Evolutionary conservation across 2,329 filamentous ascomycete genomes (phyloP).

Genomic region (Scytalidium sp.): DNA sequence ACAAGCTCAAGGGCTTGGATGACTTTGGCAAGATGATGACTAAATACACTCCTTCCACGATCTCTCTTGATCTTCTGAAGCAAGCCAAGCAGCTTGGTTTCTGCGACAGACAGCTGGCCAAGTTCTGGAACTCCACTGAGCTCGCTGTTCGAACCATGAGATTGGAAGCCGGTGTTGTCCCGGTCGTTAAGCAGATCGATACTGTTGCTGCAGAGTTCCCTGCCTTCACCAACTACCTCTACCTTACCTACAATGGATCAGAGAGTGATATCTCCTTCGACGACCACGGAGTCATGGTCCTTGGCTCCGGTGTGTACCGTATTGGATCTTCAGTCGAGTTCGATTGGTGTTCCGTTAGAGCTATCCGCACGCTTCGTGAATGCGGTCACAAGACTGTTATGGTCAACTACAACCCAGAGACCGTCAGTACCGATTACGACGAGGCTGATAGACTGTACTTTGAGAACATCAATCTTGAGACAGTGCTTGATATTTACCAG

Average conservation of each 20-base stretch:
- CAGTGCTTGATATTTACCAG: conserved; percentile 89
- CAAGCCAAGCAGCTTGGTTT: conserved; percentile 93
- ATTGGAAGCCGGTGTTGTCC: conserved; percentile 81
- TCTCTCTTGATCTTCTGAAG: conserved; percentile 65
- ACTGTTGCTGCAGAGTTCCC: conserved; percentile 98
- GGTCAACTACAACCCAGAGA: conserved; percentile 93
- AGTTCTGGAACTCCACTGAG: conserved; percentile 94
- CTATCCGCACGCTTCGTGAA: conserved; percentile 84
- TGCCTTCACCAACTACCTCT: conserved; percentile 91
- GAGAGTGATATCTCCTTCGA: conserved; percentile 82
- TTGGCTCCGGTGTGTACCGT: conserved; percentile 93
- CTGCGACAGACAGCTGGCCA: conserved; percentile 87
- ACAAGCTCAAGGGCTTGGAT: conserved; percentile 84
- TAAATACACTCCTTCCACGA: conserved; percentile 61
- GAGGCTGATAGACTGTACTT: conserved; percentile 95
- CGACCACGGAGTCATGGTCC: conserved; percentile 92
- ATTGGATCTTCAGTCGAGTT: conserved; percentile 98
- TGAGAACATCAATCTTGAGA: conserved; percentile 90
- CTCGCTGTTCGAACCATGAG: conserved; percentile 81
- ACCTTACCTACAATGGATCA: conserved; percentile 90
- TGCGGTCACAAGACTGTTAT: conserved; percentile 91
- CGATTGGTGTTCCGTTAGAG: conserved; percentile 96
- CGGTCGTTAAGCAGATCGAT: conserved; percentile 96
- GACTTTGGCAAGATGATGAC: conserved; percentile 82
- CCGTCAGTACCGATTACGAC: conserved; percentile 86